Percentiles rank a stretch among this genome's conserved stretches.
Evolutionary conservation across 2,329 filamentous ascomycete species (phyloP).

Genomic region (Alternaria novae-zelandiae): DNA sequence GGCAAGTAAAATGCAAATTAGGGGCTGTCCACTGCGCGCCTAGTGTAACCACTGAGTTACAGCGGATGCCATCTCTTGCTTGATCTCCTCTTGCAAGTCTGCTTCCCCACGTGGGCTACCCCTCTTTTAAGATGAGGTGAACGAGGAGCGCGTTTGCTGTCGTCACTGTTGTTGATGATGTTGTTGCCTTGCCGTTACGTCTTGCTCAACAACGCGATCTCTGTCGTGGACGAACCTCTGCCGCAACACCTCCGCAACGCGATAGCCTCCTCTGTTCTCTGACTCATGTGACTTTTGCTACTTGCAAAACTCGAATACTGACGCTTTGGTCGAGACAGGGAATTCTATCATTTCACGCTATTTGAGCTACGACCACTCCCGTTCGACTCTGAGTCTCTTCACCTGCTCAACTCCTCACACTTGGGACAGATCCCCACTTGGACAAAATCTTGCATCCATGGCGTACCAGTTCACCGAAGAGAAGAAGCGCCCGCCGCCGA

Average conservation of each 20-base stretch:
- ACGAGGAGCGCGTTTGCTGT: slow-evolving; percentile 25
- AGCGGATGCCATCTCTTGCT: neutral
- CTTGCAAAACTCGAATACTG: neutral
- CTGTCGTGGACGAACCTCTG: neutral
- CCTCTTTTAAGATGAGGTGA: slow-evolving; percentile 12
- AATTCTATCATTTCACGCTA: neutral
- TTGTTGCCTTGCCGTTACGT: slow-evolving; percentile 15
- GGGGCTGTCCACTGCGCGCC: neutral
- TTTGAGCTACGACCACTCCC: neutral
- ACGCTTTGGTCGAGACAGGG: neutral
- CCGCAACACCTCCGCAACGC: neutral
- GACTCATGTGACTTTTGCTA: neutral
- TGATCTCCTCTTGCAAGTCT: neutral
- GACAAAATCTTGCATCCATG: slow-evolving; percentile 16
- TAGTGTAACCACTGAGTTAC: neutral
- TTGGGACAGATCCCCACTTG: neutral
- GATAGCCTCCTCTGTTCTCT: neutral
- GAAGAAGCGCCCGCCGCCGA: slow-evolving; percentile 39
- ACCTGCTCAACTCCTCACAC: neutral
- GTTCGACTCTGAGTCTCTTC: neutral
- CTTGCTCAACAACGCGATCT: slow-evolving; percentile 4
- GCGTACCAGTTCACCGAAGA: slow-evolving; percentile 14
- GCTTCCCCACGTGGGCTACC: neutral
- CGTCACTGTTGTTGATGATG: slow-evolving; percentile 9
- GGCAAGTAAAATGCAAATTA: neutral